phyloP scores from a whole-genome alignment of 2,329 filamentous ascomycete species.

The Magnaporthales sp. region DNA sequence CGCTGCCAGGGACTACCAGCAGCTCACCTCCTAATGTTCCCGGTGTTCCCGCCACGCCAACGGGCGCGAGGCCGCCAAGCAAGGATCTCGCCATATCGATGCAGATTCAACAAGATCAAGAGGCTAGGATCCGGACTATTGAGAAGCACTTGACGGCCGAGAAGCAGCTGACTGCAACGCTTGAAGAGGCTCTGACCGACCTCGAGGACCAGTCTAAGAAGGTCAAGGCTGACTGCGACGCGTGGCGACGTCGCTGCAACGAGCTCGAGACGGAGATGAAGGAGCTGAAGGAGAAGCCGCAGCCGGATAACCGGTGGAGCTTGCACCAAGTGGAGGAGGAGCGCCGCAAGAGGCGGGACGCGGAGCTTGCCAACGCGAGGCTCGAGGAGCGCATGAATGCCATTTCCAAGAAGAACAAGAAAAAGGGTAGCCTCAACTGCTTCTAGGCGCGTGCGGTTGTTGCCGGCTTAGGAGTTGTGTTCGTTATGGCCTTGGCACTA shows the following conservation, averaged over 20 bases:
- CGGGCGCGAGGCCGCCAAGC: slow-evolving; percentile 62
- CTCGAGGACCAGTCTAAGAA: slow-evolving; percentile 88
- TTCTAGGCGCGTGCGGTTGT: slow-evolving; percentile 52
- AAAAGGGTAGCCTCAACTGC: slow-evolving; percentile 93
- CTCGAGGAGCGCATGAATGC: slow-evolving; percentile 93
- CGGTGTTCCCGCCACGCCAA: slow-evolving; percentile 39
- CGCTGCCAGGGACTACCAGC: slow-evolving; percentile 58
- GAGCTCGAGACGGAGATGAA: slow-evolving; percentile 66
- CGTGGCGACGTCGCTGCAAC: slow-evolving; percentile 78
- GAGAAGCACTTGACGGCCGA: slow-evolving; percentile 95
- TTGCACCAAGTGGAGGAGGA: slow-evolving; percentile 95
- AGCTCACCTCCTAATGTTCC: slow-evolving; percentile 35
- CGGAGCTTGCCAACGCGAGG: slow-evolving; percentile 80
- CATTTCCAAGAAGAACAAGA: slow-evolving; percentile 89
- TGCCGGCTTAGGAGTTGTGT: background rate
- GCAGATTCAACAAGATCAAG: slow-evolving; percentile 88
- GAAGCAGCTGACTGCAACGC: slow-evolving; percentile 88
- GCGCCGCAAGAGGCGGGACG: slow-evolving; percentile 81
- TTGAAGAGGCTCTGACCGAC: slow-evolving; percentile 92
- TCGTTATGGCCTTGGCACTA: background rate
- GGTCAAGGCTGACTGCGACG: slow-evolving; percentile 82
- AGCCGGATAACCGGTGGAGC: slow-evolving; percentile 52
- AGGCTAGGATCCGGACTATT: slow-evolving; percentile 87
- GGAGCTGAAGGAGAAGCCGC: slow-evolving; percentile 49
- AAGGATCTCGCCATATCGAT: slow-evolving; percentile 63